Evolutionary conservation across 2,329 filamentous ascomycete genomes (phyloP), one percentile per base, ranked within the genome.

Genomic region (Aspergillus arachidicola): DNA sequence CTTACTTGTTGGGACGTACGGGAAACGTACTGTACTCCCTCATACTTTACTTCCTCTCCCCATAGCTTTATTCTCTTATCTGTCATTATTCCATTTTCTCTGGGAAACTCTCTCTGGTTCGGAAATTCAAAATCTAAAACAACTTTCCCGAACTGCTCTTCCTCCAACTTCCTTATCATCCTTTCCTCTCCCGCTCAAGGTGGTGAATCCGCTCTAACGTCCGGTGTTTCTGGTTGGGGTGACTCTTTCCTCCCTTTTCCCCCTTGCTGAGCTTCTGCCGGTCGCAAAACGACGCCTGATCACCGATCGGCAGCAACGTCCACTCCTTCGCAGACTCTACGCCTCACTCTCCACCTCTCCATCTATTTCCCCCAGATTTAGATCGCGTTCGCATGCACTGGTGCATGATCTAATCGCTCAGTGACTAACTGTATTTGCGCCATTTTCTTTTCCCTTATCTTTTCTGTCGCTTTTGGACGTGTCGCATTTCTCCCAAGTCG

Each of bases 321-420:
- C 63, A 60, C 61, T 65, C 66, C 56, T 60, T 66, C 51, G 54
- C 59, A 57, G 50, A 61, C 60, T 62, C 57, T 51, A 59, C 59
- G 53, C 59, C 56, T 66, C 58, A 62, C 53, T 64, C 56, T 60
- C 58, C 61, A 60, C 58, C 51, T 32, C 54, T 63, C 62, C 54
- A 53, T 64, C 62, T 57, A 60, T 63, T 26, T 55, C 58, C 58
- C 59, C 54, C 58, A 43, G 46, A 64, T 68, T 65, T 65, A 69
- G 66, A 67, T 70, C 66, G 65, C 67, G 59, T 69, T 69, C 61
- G 62, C 65, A 69, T 69, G 66, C 70, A 65, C 62, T 60, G 62
- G 66, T 69, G 66, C 65, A 66, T 69, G 53, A 41, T 50, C 54
- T 46, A 53, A 55, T 50, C 58, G 43, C 62, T 56, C 34, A 43